Base-by-base conservation (phyloP, 176 grass and related monocot species). In the Oryza officinalis region DNA sequence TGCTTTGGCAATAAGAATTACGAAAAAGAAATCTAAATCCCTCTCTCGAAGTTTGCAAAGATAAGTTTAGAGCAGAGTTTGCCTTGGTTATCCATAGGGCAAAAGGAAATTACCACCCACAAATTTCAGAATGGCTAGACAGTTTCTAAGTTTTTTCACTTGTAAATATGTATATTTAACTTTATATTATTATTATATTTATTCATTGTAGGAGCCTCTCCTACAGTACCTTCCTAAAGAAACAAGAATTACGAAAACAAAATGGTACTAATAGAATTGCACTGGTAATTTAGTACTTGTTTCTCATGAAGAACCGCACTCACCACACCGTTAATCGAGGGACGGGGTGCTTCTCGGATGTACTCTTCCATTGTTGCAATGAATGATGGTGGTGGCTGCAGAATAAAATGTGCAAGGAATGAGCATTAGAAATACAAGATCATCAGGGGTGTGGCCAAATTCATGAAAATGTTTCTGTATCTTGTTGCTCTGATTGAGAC, bases 291-390 rank as follows among this genome's bases (percentile, higher is more conserved):
- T 2, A 52, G 25, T 8, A 27, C 12, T 70, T 76, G 5, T 63
- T 67, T 76, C 30, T 74, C 57, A 57, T 80, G 72, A n/a, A 52
- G 76, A n/a, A 32, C 8, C 27, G 84, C 9, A 70, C 93, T 93
- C 76, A 98, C 96, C 81, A 88, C 59, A 80, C 84, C 77, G 64
- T 85, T 93, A 43, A 80, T 80, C 37, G 84, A 87, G 70, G 88
- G 69, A 32, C 85, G 85, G 63, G 93, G 87, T 59, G 93, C 91
- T 95, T 95, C 93, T 89, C 89, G 93, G 78, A 98, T 88, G 76
- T 98, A 98, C 76, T 98, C 93, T 82, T 98, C 96, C 93, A 98
- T 98, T 30, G 96, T 93, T 50, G 77, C 74, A 84, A 98, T 85
- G 86, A 98, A 98, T 67, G 96, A 95, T 63, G 93, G 65, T 38